These are phyloP conservation scores for Fusarium vanettenii DNA, from an alignment of 2,329 filamentous ascomycete genomes.

Conservation along the genomic window DNA sequence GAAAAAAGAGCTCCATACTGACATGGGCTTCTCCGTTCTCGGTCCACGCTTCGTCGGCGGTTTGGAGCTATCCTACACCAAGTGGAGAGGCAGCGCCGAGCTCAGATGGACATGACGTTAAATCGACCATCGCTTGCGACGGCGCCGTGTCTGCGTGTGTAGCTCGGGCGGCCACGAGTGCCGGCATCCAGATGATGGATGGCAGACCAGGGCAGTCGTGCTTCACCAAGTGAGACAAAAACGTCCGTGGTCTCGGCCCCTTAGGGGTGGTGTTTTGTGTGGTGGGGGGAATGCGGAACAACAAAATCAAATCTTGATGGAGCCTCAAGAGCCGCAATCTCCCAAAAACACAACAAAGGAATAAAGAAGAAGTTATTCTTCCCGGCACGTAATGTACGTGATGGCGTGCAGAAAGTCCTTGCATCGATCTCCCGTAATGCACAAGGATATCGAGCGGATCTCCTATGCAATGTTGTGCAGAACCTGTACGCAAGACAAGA, in stretches of 20 bases:
- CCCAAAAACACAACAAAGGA: background rate
- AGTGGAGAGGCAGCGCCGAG: conserved; percentile 39
- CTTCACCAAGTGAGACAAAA: conserved; percentile 33
- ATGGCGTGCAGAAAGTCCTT: conserved; percentile 40
- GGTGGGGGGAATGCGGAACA: conserved; percentile 19
- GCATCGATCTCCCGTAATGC: conserved; percentile 43
- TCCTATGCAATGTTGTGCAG: conserved; percentile 44
- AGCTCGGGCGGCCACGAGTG: conserved; percentile 33
- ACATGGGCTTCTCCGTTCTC: conserved; percentile 28
- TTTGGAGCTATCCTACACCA: conserved; percentile 32
- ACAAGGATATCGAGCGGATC: conserved; percentile 37
- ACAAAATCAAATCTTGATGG: conserved; percentile 4
- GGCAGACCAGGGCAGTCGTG: conserved; percentile 6
- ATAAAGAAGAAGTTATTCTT: background rate
- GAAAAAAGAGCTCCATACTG: conserved; percentile 18
- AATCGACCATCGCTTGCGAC: conserved; percentile 24
- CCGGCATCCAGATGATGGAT: conserved; percentile 16
- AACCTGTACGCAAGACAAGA: conserved; percentile 21
- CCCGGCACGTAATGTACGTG: conserved; percentile 5
- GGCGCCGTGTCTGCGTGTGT: conserved; percentile 10
- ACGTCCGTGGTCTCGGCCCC: conserved; percentile 35
- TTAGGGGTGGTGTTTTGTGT: conserved; percentile 9
- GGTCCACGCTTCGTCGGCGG: conserved; percentile 15
- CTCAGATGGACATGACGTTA: conserved; percentile 37
- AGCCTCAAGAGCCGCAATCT: conserved; percentile 10